Conservation (phyloP, 75 land plant species). For the Sequoiadendron giganteum region DNA sequence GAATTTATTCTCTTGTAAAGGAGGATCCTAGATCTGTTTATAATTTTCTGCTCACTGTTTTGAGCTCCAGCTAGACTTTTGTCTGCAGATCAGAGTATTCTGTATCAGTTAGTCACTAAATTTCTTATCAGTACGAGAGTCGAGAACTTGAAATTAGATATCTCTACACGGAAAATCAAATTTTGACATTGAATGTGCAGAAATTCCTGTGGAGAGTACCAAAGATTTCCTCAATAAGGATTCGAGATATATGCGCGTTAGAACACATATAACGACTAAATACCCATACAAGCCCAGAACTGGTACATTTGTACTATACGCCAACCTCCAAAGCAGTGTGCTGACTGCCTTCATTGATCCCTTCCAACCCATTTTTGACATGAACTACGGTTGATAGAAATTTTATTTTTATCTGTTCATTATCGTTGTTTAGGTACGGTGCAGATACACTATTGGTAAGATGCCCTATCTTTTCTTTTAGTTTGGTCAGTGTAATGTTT, state of each 20-base stretch:
- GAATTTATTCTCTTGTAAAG: too few species aligned
- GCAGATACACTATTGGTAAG: neutral
- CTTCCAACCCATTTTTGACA: neutral
- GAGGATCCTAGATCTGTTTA: too few species aligned
- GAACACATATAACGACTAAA: neutral
- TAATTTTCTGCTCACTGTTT: too few species aligned
- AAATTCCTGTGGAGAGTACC: neutral
- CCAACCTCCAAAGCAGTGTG: neutral
- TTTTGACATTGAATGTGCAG: too few species aligned
- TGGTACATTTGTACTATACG: neutral
- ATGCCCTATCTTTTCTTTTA: neutral
- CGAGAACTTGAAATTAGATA: neutral
- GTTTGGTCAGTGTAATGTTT: neutral
- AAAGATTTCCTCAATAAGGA: neutral
- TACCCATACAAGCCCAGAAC: neutral
- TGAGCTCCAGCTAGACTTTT: neutral
- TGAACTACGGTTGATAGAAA: neutral
- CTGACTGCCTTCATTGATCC: neutral
- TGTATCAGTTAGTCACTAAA: neutral
- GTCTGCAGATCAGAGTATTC: neutral
- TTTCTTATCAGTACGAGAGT: neutral
- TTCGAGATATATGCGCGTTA: neutral
- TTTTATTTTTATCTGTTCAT: neutral
- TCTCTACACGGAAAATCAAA: too few species aligned
- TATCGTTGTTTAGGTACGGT: neutral